Percentiles rank a stretch among this genome's conserved stretches.
Evolutionary conservation across 2,329 filamentous ascomycete genomes (phyloP).

Genomic region (Paraconiothyrium brasiliense): DNA sequence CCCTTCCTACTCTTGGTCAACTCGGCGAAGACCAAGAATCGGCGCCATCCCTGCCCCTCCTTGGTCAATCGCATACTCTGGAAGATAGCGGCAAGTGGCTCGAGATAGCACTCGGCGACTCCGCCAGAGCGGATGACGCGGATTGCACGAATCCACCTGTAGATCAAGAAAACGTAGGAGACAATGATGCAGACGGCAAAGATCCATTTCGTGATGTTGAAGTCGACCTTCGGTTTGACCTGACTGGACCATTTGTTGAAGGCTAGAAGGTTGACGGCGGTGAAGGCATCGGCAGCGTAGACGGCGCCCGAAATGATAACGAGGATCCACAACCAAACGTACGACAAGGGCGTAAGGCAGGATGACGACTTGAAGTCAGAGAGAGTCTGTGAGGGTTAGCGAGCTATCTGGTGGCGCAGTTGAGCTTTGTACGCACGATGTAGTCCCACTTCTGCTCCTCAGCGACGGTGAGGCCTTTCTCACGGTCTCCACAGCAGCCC

Average conservation of each 20-base stretch:
- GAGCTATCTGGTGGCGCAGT: not conserved
- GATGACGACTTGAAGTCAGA: constrained; percentile 85
- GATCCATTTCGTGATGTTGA: constrained; percentile 89
- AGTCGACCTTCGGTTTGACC: constrained; percentile 79
- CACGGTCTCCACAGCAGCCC: constrained; percentile 51
- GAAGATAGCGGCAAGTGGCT: constrained; percentile 83
- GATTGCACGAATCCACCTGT: constrained; percentile 81
- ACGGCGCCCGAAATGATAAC: constrained; percentile 81
- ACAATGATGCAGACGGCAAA: constrained; percentile 92
- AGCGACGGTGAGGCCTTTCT: constrained; percentile 50
- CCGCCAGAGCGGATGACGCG: constrained; percentile 85
- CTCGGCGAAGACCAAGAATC: constrained; percentile 92
- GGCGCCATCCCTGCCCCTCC: constrained; percentile 79
- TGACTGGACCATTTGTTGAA: constrained; percentile 90
- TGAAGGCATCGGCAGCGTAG: constrained; percentile 91
- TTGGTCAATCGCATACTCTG: constrained; percentile 80
- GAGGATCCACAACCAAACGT: constrained; percentile 84
- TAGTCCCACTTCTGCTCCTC: constrained; percentile 81
- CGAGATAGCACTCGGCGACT: constrained; percentile 90
- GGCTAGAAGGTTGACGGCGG: constrained; percentile 86
- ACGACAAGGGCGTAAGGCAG: constrained; percentile 80
- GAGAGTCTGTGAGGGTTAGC: constrained; percentile 52
- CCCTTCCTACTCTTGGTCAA: constrained; percentile 92
- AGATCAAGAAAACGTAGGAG: constrained; percentile 82
- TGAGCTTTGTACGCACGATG: constrained; percentile 69